phyloP scores from a whole-genome alignment of 2,329 filamentous ascomycete genomes.

The Penicillium sp. region DNA sequence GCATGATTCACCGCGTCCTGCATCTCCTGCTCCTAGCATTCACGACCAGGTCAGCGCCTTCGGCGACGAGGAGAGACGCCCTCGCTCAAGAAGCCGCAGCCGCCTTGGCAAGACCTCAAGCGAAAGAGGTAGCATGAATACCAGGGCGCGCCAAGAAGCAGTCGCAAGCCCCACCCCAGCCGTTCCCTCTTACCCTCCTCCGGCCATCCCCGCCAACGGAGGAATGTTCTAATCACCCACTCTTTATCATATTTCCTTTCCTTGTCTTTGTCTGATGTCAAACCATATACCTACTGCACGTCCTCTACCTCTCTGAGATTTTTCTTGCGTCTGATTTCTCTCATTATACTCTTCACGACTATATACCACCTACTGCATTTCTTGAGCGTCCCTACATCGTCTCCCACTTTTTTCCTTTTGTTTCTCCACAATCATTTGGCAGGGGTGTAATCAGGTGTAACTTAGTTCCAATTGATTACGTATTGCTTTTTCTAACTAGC shows the following conservation, averaged over 20 bases:
- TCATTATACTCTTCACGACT: constrained; percentile 16
- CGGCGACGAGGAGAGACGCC: constrained; percentile 37
- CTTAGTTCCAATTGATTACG: background rate
- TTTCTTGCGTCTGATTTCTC: background rate
- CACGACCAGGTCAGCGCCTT: constrained; percentile 21
- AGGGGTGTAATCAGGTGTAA: constrained; percentile 9
- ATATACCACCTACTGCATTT: constrained; percentile 26
- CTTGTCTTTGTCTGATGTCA: constrained; percentile 4
- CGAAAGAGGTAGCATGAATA: constrained; percentile 44
- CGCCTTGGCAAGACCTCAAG: constrained; percentile 35
- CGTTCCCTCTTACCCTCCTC: constrained; percentile 32
- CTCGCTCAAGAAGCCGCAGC: constrained; percentile 29
- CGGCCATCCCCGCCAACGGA: constrained; percentile 30
- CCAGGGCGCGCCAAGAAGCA: constrained; percentile 42
- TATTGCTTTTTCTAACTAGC: background rate
- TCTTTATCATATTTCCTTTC: constrained; percentile 3
- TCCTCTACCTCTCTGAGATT: background rate
- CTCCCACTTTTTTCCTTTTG: background rate
- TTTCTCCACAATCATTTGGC: constrained; percentile 6
- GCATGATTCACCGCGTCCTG: constrained; percentile 24
- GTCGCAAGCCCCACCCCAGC: constrained; percentile 29
- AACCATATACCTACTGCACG: constrained; percentile 1
- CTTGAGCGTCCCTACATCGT: constrained; percentile 19
- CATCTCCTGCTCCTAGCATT: constrained; percentile 20
- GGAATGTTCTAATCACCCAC: constrained; percentile 36